Percentiles rank a stretch among this genome's conserved stretches.
Conservation (phyloP, 768 basidiomycete genomes). For the Tricholoma terreum region DNA sequence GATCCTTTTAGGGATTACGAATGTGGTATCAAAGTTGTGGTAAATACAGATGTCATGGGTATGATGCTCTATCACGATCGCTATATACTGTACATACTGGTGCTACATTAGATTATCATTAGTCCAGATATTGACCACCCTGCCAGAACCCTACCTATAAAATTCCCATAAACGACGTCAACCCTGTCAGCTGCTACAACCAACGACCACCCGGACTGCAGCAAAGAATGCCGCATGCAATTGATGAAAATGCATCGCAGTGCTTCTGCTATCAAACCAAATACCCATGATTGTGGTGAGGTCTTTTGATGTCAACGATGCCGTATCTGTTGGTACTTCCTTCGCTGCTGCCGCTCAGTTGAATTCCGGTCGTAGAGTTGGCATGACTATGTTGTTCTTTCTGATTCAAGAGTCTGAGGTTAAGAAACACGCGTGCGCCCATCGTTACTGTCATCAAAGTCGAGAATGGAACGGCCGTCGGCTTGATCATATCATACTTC, state of each 20-base stretch:
- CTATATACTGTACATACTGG: no score
- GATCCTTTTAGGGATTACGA: no score
- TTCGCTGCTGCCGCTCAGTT: neutral
- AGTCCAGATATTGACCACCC: no score
- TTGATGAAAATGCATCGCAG: neutral
- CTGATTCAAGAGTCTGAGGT: slow-evolving; percentile 20
- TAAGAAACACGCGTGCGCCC: slow-evolving; percentile 32
- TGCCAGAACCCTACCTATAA: no score
- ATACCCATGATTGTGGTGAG: neutral
- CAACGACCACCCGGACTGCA: neutral
- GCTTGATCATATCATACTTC: slow-evolving; percentile 25
- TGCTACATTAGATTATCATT: no score
- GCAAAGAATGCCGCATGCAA: neutral
- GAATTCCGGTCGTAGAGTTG: neutral
- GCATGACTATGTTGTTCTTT: neutral
- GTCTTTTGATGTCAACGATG: neutral
- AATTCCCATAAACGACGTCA: no score
- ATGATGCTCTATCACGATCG: no score
- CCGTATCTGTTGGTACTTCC: neutral
- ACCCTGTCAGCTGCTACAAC: neutral
- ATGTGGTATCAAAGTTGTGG: no score
- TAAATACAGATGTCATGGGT: no score
- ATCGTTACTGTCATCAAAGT: slow-evolving; percentile 29
- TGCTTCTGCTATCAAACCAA: neutral
- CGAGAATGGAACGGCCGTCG: slow-evolving; percentile 25